Conservation (phyloP, 108 stramenopile genomes). For the Skeletonema tropicum region DNA sequence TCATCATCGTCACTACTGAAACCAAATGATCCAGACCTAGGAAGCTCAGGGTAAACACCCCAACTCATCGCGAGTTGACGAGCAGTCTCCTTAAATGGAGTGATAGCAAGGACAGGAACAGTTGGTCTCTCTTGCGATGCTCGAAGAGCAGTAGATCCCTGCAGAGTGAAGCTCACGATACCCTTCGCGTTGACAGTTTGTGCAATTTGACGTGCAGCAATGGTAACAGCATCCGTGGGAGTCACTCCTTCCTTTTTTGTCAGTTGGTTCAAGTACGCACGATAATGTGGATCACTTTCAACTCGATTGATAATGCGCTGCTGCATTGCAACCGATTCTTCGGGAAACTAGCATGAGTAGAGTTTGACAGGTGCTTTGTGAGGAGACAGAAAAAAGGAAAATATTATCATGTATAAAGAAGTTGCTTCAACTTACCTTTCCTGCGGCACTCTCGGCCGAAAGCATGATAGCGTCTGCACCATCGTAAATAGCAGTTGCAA, state of each 20-base stretch:
- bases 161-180: constrained; percentile 93
- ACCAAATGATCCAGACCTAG: constrained; percentile 63
- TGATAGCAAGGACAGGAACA: constrained; percentile 93
- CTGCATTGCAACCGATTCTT: constrained; percentile 91
- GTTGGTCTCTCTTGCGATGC: constrained; percentile 96
- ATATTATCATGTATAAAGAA: no score
- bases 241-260: constrained; percentile 59
- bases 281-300: constrained; percentile 84
- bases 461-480: constrained; percentile 92
- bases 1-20: constrained; percentile 45
- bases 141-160: constrained; percentile 90
- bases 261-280: constrained; percentile 51
- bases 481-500: constrained; percentile 90
- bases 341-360: constrained; percentile 75
- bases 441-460: constrained; percentile 79
- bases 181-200: constrained; percentile 83
- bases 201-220: constrained; percentile 78
- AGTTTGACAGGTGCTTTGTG: constrained; percentile 21
- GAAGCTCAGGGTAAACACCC: constrained; percentile 89
- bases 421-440: constrained; percentile 28
- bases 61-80: constrained; percentile 89
- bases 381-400: no score
- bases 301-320: constrained; percentile 84
- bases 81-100: constrained; percentile 84
- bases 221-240: constrained; percentile 92